These are phyloP conservation scores for Cucumis sativus DNA, from an alignment of 306 rosid species.

Conservation along the genomic window Cucumber_9930_V3 NC_026655.2:18792501-18793000, in stretches of 20 bases:
- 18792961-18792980: neutral
- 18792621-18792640: conserved; percentile 1
- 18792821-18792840: neutral
- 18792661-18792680: neutral
- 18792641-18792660: neutral
- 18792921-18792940: neutral
- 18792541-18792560: neutral
- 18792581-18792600: neutral
- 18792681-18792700: neutral
- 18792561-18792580: neutral
- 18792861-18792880: neutral
- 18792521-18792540: neutral
- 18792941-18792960: no score
- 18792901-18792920: neutral
- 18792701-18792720: neutral
- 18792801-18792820: neutral
- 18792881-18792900: neutral
- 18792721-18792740: neutral
- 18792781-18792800: no score
- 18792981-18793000: neutral
- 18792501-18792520: neutral
- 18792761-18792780: no score
- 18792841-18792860: neutral
- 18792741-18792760: neutral
- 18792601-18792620: no score